These are phyloP conservation scores for Amniculicola lignicola DNA, from an alignment of 495 filamentous ascomycete species.

Conservation along the genomic window DNA sequence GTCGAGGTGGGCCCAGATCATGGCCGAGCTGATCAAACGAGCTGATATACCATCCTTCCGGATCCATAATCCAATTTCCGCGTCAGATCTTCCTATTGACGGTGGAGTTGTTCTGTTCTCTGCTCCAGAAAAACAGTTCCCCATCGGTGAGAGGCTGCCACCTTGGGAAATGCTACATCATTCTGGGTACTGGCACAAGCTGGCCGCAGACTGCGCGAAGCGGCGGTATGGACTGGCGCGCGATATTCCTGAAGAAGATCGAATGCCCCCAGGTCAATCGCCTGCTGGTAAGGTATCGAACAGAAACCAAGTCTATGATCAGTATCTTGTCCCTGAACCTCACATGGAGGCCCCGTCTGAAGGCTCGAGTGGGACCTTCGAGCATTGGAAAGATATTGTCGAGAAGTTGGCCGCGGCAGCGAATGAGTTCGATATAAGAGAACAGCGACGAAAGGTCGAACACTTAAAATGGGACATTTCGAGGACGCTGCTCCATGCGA, in stretches of 20 bases:
- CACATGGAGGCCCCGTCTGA: conserved; percentile 64
- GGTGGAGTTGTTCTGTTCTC: conserved; percentile 49
- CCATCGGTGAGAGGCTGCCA: conserved; percentile 60
- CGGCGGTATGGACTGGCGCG: conserved; percentile 59
- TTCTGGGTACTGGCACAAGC: conserved; percentile 78
- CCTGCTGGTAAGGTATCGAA: conserved; percentile 65
- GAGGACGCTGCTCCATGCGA: conserved; percentile 60
- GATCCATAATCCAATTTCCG: conserved; percentile 17
- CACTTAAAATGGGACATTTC: conserved; percentile 67
- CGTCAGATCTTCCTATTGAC: conserved; percentile 12
- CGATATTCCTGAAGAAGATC: conserved; percentile 72
- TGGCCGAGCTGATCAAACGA: conserved; percentile 74
- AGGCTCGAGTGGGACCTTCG: conserved; percentile 49
- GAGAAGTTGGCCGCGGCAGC: conserved; percentile 59
- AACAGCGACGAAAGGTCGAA: conserved; percentile 63
- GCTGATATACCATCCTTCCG: conserved; percentile 49
- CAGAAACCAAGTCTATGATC: conserved; percentile 72
- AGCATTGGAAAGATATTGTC: conserved; percentile 64
- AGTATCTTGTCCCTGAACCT: conserved; percentile 77
- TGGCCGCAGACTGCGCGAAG: conserved; percentile 64
- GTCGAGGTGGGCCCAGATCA: conserved; percentile 73
- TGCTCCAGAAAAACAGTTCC: conserved; percentile 63
- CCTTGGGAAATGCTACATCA: conserved; percentile 85
- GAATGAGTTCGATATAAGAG: conserved; percentile 60
- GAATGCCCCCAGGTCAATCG: conserved; percentile 61